Conservation (phyloP, 805 yeast genomes). For the Pichia eremophila region DNA sequence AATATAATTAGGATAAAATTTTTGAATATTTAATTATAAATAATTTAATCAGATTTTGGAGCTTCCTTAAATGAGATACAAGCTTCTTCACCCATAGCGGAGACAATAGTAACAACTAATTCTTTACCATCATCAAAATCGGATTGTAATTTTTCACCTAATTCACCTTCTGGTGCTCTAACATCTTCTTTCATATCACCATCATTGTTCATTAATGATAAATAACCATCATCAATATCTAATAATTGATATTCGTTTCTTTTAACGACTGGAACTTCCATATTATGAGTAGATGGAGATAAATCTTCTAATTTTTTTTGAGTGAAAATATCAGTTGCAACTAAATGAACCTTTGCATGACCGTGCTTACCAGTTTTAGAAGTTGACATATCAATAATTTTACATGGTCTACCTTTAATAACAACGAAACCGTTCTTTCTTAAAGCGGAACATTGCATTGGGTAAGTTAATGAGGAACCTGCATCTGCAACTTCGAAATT, state of each 20-base stretch:
- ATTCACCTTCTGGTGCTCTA: slow-evolving; percentile 95
- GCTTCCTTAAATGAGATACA: slow-evolving; percentile 98
- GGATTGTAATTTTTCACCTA: slow-evolving; percentile 85
- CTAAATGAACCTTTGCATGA: slow-evolving; percentile 99
- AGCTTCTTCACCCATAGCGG: slow-evolving; percentile 99
- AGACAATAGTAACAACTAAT: slow-evolving; percentile 88
- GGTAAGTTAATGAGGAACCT: slow-evolving; percentile 97
- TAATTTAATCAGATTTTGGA: slow-evolving; percentile 47
- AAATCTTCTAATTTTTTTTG: slow-evolving; percentile 99
- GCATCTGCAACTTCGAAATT: slow-evolving; percentile 97
- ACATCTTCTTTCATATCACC: slow-evolving; percentile 99
- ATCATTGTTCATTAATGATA: slow-evolving; percentile 90
- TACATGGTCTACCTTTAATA: slow-evolving; percentile 98
- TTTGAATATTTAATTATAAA: not conserved
- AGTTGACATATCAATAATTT: slow-evolving; percentile 99
- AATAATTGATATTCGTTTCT: slow-evolving; percentile 96
- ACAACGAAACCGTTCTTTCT: slow-evolving; percentile 99
- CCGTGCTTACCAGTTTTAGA: slow-evolving; percentile 99
- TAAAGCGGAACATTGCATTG: slow-evolving; percentile 99
- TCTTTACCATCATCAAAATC: slow-evolving; percentile 99
- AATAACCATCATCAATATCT: slow-evolving; percentile 97
- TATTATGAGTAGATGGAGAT: slow-evolving; percentile 99
- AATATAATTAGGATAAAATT: no score
- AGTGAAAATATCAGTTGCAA: slow-evolving; percentile 98
- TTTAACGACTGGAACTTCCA: slow-evolving; percentile 97